Base-by-base conservation (phyloP, 768 basidiomycete species). In the Suillus lakei region DNA sequence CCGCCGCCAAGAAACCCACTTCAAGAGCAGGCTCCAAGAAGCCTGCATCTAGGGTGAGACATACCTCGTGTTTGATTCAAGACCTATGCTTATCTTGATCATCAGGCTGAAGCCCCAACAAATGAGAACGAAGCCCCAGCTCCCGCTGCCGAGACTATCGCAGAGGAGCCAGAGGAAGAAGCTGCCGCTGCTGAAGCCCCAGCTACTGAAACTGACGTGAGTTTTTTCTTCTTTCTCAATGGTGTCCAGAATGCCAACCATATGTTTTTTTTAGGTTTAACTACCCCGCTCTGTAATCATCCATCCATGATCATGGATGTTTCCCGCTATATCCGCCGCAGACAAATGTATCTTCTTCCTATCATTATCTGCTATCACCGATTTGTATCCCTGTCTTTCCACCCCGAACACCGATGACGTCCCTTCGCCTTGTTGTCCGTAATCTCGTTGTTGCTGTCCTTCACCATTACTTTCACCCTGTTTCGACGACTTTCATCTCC, bases 11-110 rank as follows among this genome's bases (percentile, higher is more conserved):
- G 60, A 88, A 88, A 73, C 86, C 88, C 9, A 78, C 84, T 23
- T 88, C 87, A 59, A 79, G 85, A 68, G 87, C 86, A 34, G 78
- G 81, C 36, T 88, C 87, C 16, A 86, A 83, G 82, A 89, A 88
- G 75, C 88, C 88, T 64, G 80, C 77, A n/a, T 88, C 87, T 56
- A 89, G 88, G 86, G 88, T 80, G 28, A 72, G 71, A 65, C 61
- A 65, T 46, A 46, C 53, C 10, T 58, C 39, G 26, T 53, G 9
- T 55, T 15, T 28, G n/a, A 26, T 38, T 30, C 38, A 21, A 36
- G 43, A n/a, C 32, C 30, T n/a, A 26, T 16, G 23, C 18, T 32
- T 23, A 56, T 51, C 21, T 62, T 66, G 32, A 39, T 30, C 50
- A 26, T 36, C 60, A 79, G 78, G 72, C 72, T 70, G 80, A 77